Conservation (phyloP, 2,329 filamentous ascomycete genomes). For the Sphaerostilbella broomeana region DNA sequence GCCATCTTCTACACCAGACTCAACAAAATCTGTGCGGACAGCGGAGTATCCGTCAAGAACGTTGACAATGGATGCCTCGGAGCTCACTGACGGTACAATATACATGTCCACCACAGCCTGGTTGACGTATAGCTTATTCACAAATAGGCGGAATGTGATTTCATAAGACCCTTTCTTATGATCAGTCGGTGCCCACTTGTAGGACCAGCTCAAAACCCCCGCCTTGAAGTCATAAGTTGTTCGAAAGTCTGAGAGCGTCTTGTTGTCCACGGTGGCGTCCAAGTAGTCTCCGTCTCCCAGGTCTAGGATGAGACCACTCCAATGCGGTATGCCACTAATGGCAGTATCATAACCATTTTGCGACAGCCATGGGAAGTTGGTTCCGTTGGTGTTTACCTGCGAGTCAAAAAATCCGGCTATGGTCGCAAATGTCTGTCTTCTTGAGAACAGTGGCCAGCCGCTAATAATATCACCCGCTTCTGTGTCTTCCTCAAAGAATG, state of each 20-base stretch:
- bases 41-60: slow-evolving; percentile 62
- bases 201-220: slow-evolving; percentile 58
- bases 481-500: slow-evolving; percentile 23
- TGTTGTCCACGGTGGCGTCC: slow-evolving; percentile 52
- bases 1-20: slow-evolving; percentile 47
- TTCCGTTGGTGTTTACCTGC: slow-evolving; percentile 49
- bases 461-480: slow-evolving; percentile 35
- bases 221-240: slow-evolving; percentile 56
- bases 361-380: slow-evolving; percentile 61
- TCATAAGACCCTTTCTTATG: slow-evolving; percentile 44
- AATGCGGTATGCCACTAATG: slow-evolving; percentile 65
- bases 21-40: slow-evolving; percentile 54
- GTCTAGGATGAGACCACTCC: slow-evolving; percentile 38
- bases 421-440: slow-evolving; percentile 59
- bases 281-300: slow-evolving; percentile 47
- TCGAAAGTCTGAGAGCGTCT: slow-evolving; percentile 53
- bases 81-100: slow-evolving; percentile 49
- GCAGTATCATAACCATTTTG: slow-evolving; percentile 57
- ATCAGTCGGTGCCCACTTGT: slow-evolving; percentile 53
- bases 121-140: slow-evolving; percentile 57
- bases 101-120: slow-evolving; percentile 47
- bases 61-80: slow-evolving; percentile 56
- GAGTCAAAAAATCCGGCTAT: slow-evolving; percentile 61
- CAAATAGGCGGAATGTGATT: slow-evolving; percentile 59
- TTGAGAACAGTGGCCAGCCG: slow-evolving; percentile 61